These are phyloP conservation scores for Kodamaea hsintzibuensis DNA, from an alignment of 805 yeast genomes.

Conservation along the genomic window DNA sequence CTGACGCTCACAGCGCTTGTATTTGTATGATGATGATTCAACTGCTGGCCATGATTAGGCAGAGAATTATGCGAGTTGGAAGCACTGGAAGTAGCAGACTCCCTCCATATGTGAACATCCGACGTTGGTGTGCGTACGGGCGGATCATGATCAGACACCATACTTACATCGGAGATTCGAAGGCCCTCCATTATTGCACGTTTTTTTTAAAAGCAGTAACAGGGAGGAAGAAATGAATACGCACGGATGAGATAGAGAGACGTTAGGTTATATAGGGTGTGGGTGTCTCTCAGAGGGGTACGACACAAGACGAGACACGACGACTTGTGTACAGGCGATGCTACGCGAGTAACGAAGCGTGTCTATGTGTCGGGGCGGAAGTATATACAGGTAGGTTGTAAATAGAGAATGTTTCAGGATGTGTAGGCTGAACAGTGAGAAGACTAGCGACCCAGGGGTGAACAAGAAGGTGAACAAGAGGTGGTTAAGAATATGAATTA, in stretches of 20 bases:
- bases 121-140: background rate
- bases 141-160: background rate
- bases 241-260: background rate
- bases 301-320: background rate
- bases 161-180: background rate
- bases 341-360: background rate
- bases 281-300: background rate
- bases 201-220: background rate
- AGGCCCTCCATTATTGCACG: background rate
- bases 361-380: background rate
- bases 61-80: background rate
- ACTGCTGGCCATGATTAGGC: background rate
- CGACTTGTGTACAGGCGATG: background rate
- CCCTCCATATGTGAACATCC: background rate
- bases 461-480: no score
- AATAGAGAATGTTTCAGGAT: background rate
- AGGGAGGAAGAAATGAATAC: background rate
- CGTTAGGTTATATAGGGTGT: background rate
- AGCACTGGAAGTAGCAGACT: background rate
- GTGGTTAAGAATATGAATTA: no score
- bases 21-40: conserved; percentile 2
- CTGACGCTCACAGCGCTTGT: conserved; percentile 3
- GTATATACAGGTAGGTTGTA: background rate
- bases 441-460: no score
- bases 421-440: no score